These are phyloP conservation scores for Polytrichum commune DNA, from an alignment of 225 moss, liverwort and hornwort species.

Conservation along the genomic window DNA sequence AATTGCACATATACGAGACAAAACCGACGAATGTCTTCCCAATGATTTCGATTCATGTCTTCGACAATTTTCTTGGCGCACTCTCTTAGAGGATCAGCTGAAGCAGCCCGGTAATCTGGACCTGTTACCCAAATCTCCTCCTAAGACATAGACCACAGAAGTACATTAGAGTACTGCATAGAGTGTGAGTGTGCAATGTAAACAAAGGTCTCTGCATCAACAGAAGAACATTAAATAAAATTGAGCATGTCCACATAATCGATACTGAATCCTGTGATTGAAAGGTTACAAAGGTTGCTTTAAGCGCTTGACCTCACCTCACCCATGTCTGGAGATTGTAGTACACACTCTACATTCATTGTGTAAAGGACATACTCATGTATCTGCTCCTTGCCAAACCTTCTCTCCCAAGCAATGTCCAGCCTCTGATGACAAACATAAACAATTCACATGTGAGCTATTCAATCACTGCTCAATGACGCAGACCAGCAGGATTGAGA, in stretches of 20 bases:
- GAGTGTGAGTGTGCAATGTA: no score
- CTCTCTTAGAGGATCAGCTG: slow-evolving; percentile 85
- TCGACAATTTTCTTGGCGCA: slow-evolving; percentile 82
- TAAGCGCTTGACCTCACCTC: slow-evolving; percentile 48
- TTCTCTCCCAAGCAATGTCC: slow-evolving; percentile 83
- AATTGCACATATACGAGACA: slow-evolving; percentile 67
- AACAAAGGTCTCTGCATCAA: no score
- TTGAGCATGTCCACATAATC: no score
- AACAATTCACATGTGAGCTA: no score
- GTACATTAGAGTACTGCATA: no score
- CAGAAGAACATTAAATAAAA: no score
- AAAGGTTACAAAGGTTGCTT: not conserved
- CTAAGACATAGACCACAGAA: slow-evolving; percentile 27
- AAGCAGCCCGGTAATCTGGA: slow-evolving; percentile 64
- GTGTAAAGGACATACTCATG: slow-evolving; percentile 55
- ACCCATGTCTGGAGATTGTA: slow-evolving; percentile 90
- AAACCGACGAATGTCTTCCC: slow-evolving; percentile 94
- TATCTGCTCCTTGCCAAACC: slow-evolving; percentile 67
- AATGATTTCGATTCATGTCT: slow-evolving; percentile 97
- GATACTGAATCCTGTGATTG: no score
- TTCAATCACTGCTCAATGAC: no score
- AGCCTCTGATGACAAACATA: slow-evolving; percentile 42
- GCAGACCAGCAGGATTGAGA: no score
- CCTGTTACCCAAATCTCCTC: slow-evolving; percentile 92
- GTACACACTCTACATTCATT: slow-evolving; percentile 85